Base-by-base conservation (phyloP, 2,329 filamentous ascomycete genomes). In the Phoma sp. region DNA sequence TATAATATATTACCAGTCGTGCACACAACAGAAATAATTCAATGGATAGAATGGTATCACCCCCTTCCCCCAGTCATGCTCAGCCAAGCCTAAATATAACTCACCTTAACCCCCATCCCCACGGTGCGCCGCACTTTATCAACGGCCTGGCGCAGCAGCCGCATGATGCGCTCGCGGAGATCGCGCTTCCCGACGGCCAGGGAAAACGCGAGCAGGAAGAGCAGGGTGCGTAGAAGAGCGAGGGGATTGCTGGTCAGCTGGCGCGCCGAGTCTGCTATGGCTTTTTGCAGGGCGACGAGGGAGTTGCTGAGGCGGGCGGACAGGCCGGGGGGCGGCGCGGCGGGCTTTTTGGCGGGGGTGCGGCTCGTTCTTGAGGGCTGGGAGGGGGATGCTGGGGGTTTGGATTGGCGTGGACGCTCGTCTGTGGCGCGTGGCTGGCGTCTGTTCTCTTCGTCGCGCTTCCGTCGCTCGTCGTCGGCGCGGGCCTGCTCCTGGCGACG, bases 51-150 rank as follows among this genome's bases (percentile, higher is more conserved):
- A 24, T 24, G 22, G 22, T 24, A 24, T 6, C 6, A 24, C 22
- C 22, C 4, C 22, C 22, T 24, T 24, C 4, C 22, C 22, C 22
- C 17, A 17, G 17, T 17, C 17, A 17, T 27, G 9, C 7, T 29
- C 27, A 9, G 7, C 27, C 17, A 29, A 12, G 4, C 3, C 29
- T 31, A 98, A 57, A 99, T 96, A 78, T 98, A 98, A 74, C 90
- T 96, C 69, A 98, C 93, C 80, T 97, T 98, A 61, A 96, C 90
- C 2, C 94, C 95, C 94, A 98, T 98, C 1, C 93, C 93, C 4
- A 94, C 88, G 0, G 95, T 98, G 40, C 87, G 84, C 72, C 85
- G 87, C 36, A 96, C 79, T 78, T 96, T 97, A 50, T 85, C 84
- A 92, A 92, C 96, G 9, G 86, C 87, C 25, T 83, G 80, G 35